phyloP scores from a whole-genome alignment of 192 early-diverging fungal genomes.

The Backusella liffmaniae region DNA sequence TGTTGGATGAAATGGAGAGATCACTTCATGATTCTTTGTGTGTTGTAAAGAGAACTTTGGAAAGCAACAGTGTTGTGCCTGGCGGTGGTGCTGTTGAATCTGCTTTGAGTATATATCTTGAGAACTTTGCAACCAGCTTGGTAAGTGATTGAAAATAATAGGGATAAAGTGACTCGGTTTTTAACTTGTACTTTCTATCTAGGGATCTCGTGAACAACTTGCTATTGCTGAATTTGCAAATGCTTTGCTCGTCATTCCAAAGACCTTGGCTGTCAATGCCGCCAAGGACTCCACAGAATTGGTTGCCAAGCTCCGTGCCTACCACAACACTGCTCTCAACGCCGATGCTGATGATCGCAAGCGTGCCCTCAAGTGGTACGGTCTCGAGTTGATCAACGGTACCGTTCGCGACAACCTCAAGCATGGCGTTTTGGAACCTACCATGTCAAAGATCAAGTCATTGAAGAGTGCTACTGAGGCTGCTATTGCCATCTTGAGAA shows the following conservation, averaged over 20 bases:
- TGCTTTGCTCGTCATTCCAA: conserved; percentile 93
- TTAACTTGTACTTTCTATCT: background rate
- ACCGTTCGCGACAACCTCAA: conserved; percentile 89
- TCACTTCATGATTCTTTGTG: conserved; percentile 93
- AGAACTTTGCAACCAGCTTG: conserved; percentile 97
- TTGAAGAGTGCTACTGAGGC: conserved; percentile 98
- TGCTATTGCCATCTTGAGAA: conserved; percentile 94
- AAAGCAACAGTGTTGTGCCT: conserved; percentile 93
- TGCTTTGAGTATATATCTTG: conserved; percentile 94
- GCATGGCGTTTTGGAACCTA: conserved; percentile 95
- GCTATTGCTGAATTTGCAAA: conserved; percentile 98
- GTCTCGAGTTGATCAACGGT: conserved; percentile 93
- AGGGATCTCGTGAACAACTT: conserved; percentile 96
- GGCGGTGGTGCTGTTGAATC: conserved; percentile 97
- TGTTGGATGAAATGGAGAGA: conserved; percentile 99
- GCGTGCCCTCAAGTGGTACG: conserved; percentile 80
- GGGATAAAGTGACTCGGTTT: background rate
- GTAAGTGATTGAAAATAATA: conserved; percentile 29
- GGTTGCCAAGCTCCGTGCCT: conserved; percentile 93
- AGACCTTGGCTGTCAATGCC: conserved; percentile 96
- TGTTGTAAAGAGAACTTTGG: conserved; percentile 95
- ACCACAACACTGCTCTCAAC: conserved; percentile 91
- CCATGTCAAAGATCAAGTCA: conserved; percentile 97
- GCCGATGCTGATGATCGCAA: conserved; percentile 68
- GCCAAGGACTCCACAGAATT: conserved; percentile 97